Base-by-base conservation (phyloP, 768 basidiomycete genomes). In the Lactarius sp. region DNA sequence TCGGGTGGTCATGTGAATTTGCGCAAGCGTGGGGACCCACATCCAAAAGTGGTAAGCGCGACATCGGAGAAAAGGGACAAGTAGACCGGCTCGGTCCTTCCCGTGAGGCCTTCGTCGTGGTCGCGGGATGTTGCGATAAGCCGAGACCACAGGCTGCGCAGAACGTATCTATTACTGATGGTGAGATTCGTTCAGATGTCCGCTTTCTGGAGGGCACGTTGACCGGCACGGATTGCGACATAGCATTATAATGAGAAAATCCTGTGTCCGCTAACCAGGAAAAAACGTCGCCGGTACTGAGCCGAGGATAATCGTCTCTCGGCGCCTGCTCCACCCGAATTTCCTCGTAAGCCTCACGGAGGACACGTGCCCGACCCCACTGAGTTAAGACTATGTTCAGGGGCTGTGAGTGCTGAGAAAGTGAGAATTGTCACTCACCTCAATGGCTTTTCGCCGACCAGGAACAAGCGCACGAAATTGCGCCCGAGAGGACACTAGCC, bases 371-470 rank as follows among this genome's bases (percentile, higher is more conserved):
- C 6, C 81, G 76, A 16, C 71, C 75, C 80, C 79, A 79, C 81
- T 82, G 55, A 50, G 44, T 81, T 82, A 56, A 50, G 44, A 18
- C 14, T 4, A 60, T 52, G 57, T 50, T 60, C 13, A 62, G 53
- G 59, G 41, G 27, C 58, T 39, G 53, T 42, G 52, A 42, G n/a
- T 27, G 2, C 8, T 52, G 42, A 49, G n/a, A n/a, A n/a, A n/a
- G n/a, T n/a, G n/a, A n/a, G 14, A 20, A 44, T n/a, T 61, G 16
- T 36, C 33, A 68, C 77, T 42, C 36, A 80, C 80, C 73, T 81
- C 81, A 4, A 82, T 74, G 1, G 80, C 79, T 67, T 81, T 81
- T 49, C 78, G 75, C 47, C 78, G 77, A 37, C 80, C 80, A 52
- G 73, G 73, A 4, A 77, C 69, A 22, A 82, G 70, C 14, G 68